Evolutionary conservation across 352 stramenopile genomes (phyloP), one percentile per base, ranked within the genome.

Genomic region (Aphanomyces invadans): DNA sequence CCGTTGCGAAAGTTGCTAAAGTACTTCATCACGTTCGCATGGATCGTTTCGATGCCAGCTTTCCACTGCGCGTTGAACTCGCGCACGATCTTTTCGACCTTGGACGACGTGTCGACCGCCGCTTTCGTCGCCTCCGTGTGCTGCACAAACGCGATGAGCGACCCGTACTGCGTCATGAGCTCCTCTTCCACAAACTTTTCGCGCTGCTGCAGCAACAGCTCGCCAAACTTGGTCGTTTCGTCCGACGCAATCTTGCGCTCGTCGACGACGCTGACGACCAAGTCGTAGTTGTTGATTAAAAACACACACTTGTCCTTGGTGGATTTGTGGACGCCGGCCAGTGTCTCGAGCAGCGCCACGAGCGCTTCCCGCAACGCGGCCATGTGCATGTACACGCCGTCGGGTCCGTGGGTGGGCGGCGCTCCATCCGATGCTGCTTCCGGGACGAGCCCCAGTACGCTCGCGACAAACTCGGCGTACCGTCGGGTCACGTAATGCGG

Each of bases 1-100:
- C 95, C 95, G 73, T 99, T 99, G 31, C 91, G 85, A 77, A 98
- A 98, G 75, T 99, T 99, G 36, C 94, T 95, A 76, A 99, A 99
- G 70, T 97, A 98, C 44, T 86, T 97, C 70, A 99, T 89, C 32
- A 99, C 89, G 76, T 99, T 97, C 57, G 88, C 74, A 77, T 99
- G 98, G 79, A 99, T 98, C 62, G 94, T 91, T 75, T 99, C 93
- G 66, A 99, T 98, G 5, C 88, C 92, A 45, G 69, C 74, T 66
- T 98, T 98, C 97, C 97, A 99, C 38, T 88, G 95, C 7, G 82
- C 86, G 21, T 92, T 88, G 83, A 99, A 99, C 70, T 98, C 94
- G 45, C 84, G 77, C 26, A 98, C 94, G 54, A 99, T 93, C 32
- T 80, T 87, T 75, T 98, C 93, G 15, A 98, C 87, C 44, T 97